Evolutionary conservation across 176 grass and related monocot species (phyloP).

Genomic region (Carex parvula): DNA sequence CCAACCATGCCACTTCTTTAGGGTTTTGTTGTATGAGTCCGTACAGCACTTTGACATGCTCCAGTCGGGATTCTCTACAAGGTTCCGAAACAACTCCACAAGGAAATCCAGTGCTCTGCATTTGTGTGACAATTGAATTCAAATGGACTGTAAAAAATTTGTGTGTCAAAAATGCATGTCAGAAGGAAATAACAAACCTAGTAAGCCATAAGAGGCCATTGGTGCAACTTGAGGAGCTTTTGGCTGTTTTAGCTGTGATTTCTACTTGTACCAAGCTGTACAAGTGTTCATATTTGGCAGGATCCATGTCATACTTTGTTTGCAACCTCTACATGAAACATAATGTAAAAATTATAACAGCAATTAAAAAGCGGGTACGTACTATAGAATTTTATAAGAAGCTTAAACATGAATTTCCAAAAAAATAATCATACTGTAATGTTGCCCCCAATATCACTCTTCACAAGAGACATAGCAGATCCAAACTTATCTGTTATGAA

Average conservation of each 20-base stretch:
- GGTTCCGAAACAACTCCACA: slow-evolving; percentile 61
- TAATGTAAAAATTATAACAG: background rate
- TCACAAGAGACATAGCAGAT: slow-evolving; percentile 70
- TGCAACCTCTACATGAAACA: slow-evolving; percentile 53
- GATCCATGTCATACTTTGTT: slow-evolving; percentile 60
- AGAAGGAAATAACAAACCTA: slow-evolving; percentile 37
- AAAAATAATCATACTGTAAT: slow-evolving; percentile 51
- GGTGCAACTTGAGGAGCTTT: slow-evolving; percentile 64
- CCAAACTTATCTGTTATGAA: slow-evolving; percentile 66
- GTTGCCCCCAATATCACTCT: slow-evolving; percentile 76
- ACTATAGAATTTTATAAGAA: background rate
- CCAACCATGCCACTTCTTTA: slow-evolving; percentile 89
- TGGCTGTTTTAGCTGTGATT: slow-evolving; percentile 59
- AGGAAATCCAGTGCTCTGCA: slow-evolving; percentile 79
- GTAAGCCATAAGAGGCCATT: slow-evolving; percentile 85
- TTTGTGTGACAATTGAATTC: background rate
- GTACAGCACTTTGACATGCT: slow-evolving; percentile 63
- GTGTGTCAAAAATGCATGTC: background rate
- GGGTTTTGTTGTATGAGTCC: slow-evolving; percentile 65
- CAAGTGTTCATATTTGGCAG: slow-evolving; percentile 58
- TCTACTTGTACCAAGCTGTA: slow-evolving; percentile 74
- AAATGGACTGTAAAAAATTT: background rate
- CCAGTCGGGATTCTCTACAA: slow-evolving; percentile 62
- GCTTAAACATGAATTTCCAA: background rate
- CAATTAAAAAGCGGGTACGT: background rate